These are phyloP conservation scores for Trichoderma simmonsii DNA, from an alignment of 2,329 filamentous ascomycete genomes.

Conservation along the genomic window DNA sequence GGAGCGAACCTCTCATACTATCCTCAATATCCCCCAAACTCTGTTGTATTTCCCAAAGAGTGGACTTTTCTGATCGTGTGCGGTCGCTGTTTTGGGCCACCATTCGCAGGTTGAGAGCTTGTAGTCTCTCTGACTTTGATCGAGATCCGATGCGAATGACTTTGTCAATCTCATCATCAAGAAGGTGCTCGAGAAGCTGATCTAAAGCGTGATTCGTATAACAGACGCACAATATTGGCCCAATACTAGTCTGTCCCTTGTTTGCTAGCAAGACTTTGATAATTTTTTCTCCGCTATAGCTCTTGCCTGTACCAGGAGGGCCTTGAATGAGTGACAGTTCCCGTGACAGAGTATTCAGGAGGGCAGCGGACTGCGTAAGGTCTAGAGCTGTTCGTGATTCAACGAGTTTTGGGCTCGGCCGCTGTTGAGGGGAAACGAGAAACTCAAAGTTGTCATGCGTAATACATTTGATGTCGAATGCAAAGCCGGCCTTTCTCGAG, in stretches of 20 bases:
- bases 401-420: conserved; percentile 26
- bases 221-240: conserved; percentile 51
- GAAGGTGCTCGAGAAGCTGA: conserved; percentile 50
- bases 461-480: conserved; percentile 35
- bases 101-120: conserved; percentile 47
- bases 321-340: conserved; percentile 64
- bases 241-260: conserved; percentile 37
- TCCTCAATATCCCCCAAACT: not conserved
- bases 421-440: conserved; percentile 21
- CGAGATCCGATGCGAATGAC: conserved; percentile 61
- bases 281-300: conserved; percentile 57
- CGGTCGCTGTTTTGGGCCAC: conserved; percentile 31
- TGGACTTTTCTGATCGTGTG: conserved; percentile 38
- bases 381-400: conserved; percentile 48
- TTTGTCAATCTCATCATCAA: conserved; percentile 38
- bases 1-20: not conserved
- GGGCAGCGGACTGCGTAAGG: conserved; percentile 45
- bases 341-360: conserved; percentile 51
- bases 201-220: conserved; percentile 41
- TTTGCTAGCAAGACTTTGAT: conserved; percentile 52
- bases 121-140: conserved; percentile 52
- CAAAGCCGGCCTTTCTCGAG: conserved; percentile 45
- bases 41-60: not conserved
- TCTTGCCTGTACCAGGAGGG: conserved; percentile 68
- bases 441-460: conserved; percentile 20